phyloP scores from a whole-genome alignment of 2,329 filamentous ascomycete genomes.

The Aspergillus sp. region DNA sequence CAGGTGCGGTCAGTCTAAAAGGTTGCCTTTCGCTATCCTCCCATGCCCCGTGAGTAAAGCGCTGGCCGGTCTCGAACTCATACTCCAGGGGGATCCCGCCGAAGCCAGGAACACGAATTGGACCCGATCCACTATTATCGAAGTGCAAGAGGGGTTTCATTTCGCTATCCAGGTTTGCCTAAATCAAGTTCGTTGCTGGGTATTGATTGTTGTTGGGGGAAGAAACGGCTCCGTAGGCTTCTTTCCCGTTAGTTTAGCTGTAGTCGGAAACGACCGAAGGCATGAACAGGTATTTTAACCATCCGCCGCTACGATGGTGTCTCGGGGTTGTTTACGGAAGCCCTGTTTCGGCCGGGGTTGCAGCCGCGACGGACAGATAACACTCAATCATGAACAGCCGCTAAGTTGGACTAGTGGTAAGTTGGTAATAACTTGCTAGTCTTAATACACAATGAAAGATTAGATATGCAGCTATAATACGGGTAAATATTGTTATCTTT shows the following conservation, averaged over 20 bases:
- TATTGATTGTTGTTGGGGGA: neutral
- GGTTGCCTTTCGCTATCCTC: neutral
- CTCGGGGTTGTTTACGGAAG: neutral
- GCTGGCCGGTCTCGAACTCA: neutral
- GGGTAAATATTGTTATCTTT: too few relatives aligned
- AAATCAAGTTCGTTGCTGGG: neutral
- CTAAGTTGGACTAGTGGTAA: too few relatives aligned
- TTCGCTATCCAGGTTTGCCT: neutral
- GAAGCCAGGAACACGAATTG: neutral
- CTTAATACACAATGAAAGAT: too few relatives aligned
- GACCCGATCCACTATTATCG: neutral
- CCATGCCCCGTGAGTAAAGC: neutral
- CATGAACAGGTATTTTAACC: neutral
- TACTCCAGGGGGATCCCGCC: neutral
- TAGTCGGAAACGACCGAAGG: neutral
- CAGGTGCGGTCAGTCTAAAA: neutral
- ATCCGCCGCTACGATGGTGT: neutral
- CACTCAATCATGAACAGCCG: too few relatives aligned
- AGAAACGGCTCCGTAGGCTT: too few relatives aligned
- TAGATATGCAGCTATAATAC: too few relatives aligned
- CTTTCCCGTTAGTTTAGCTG: neutral
- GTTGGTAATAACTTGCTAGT: too few relatives aligned
- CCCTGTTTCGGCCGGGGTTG: too few relatives aligned
- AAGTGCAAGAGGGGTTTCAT: neutral
- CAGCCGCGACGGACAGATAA: too few relatives aligned